phyloP scores from a whole-genome alignment of 352 stramenopile species.

The Phytopythium aichiense region DNA sequence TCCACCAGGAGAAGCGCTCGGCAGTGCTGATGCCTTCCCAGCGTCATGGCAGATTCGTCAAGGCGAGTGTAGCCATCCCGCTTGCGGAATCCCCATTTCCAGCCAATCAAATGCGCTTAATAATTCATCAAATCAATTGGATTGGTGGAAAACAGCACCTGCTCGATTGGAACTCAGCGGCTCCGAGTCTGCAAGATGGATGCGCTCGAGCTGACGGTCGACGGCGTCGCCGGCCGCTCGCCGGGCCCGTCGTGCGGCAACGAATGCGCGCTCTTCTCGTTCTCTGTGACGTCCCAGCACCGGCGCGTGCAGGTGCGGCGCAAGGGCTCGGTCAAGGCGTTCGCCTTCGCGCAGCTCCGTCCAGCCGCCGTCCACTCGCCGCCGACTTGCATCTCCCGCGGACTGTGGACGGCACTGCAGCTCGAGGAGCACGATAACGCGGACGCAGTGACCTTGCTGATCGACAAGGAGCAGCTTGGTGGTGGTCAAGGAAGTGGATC shows the following conservation, averaged over 20 bases:
- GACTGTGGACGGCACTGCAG: background rate
- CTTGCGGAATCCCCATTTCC: background rate
- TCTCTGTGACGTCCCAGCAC: background rate
- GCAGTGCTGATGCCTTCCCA: too few relatives aligned
- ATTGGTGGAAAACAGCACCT: background rate
- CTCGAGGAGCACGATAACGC: background rate
- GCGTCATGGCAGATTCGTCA: background rate
- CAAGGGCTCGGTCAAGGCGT: background rate
- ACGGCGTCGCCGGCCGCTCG: background rate
- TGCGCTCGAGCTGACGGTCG: slow-evolving; percentile 4
- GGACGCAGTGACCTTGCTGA: background rate
- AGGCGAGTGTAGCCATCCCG: background rate
- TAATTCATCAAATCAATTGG: background rate
- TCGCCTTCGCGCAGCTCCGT: background rate
- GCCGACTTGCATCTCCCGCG: background rate
- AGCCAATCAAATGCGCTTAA: background rate
- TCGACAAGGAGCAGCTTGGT: background rate
- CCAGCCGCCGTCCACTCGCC: background rate
- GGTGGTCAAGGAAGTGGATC: background rate
- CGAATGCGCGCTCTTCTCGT: slow-evolving; percentile 1
- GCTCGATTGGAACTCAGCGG: background rate
- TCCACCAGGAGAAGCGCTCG: background rate
- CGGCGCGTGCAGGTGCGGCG: background rate
- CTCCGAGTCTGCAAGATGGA: background rate
- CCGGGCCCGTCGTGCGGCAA: background rate